Evolutionary conservation across 495 filamentous ascomycete species (phyloP), one percentile per base, ranked within the genome.

Genomic region (Platismatia glauca): DNA sequence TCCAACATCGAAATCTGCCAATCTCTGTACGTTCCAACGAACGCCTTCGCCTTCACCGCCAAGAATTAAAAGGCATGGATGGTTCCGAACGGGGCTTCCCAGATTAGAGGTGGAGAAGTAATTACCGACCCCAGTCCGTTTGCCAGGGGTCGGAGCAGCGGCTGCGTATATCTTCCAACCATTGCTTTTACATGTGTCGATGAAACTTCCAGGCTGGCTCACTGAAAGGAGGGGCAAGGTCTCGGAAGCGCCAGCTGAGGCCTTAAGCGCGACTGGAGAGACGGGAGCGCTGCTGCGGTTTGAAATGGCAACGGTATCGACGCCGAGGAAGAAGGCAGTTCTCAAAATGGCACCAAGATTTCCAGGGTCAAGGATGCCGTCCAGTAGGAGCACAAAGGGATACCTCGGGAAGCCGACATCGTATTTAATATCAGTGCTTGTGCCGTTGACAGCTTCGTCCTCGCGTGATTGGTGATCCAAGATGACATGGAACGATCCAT

Each of bases 271-370:
- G 13, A 90, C 81, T 2, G 90, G 77, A 34, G 86, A 87, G 46
- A 97, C 73, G 3, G 84, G 80, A 0, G 91, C 89, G 15, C 86
- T 89, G 68, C 82, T 81, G 52, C 79, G 77, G 35, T 81, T 81
- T 8, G 88, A 85, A 61, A 89, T 83, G 12, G 81, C 80, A 52
- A 95, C 75, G 9, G 88, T 90, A 62, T 89, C 86, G 18, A 88
- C 86, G 43, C 94, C 94, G 5, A 96, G 81, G 73, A 89, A 98
- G 68, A 88, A 85, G 7, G 89, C 89, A 27, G 89, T 86, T 27
- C 94, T 88, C 38, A 97, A 77, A 61, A 97, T 95, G 4, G 86
- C 87, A 34, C 94, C 94, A 4, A 97, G 76, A 71, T 98, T 98
- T 2, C 90, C 91, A 4, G 90, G 85, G 73, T 98, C 93, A 12